A percentile compares a stretch with the other conserved stretches of the same genome.
These are phyloP conservation scores for Mycosphaerella arachidis DNA, from an alignment of 2,329 filamentous ascomycete species.

Conservation along the genomic window DNA sequence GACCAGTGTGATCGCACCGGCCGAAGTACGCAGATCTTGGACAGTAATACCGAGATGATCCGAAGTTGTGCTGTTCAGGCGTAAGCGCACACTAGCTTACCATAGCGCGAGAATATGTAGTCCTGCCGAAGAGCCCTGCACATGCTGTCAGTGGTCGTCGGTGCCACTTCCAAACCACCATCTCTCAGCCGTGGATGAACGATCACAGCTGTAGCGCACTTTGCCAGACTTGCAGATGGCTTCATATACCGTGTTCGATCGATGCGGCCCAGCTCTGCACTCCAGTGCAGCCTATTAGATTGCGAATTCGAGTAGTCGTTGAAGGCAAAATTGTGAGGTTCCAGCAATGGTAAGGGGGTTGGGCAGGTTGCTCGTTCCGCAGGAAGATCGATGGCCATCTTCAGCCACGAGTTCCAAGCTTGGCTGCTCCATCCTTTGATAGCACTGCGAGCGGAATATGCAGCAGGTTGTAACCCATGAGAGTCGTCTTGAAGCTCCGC, in stretches of 20 bases:
- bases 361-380: constrained; percentile 15
- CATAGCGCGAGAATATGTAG: constrained; percentile 10
- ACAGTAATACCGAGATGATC: not conserved
- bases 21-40: not conserved
- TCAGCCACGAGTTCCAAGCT: constrained; percentile 13
- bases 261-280: constrained; percentile 9
- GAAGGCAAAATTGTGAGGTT: constrained; percentile 15
- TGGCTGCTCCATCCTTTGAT: constrained; percentile 11
- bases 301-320: constrained; percentile 19
- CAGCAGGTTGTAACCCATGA: constrained; percentile 9
- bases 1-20: too few species aligned
- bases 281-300: constrained; percentile 13
- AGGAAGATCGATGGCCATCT: constrained; percentile 11
- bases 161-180: constrained; percentile 16
- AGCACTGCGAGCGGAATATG: constrained; percentile 11
- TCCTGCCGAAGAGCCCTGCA: constrained; percentile 8
- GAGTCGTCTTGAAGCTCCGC: constrained; percentile 5
- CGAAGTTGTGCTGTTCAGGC: not conserved
- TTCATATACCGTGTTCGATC: constrained; percentile 14
- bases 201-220: constrained; percentile 15
- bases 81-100: constrained; percentile 7
- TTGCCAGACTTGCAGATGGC: constrained; percentile 6
- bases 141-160: constrained; percentile 7
- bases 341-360: constrained; percentile 12
- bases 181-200: constrained; percentile 14